Evolutionary conservation across 441 rosid genomes (phyloP).

Genomic region (Metrosideros polymorpha): DNA sequence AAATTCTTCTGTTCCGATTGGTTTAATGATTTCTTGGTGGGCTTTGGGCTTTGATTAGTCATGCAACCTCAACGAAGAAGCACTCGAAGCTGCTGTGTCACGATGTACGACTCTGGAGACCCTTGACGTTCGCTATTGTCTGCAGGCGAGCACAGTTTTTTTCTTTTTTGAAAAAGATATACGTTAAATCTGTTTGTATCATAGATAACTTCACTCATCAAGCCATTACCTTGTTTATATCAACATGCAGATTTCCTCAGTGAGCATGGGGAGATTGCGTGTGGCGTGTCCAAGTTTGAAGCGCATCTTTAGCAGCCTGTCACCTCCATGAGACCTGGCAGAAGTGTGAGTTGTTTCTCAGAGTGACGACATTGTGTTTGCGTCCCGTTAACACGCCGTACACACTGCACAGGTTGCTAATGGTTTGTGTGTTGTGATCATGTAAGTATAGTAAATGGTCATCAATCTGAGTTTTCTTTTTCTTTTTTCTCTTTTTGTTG

Average conservation of each 20-base stretch:
- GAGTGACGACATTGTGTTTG: not conserved
- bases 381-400: not conserved
- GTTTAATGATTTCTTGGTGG: not conserved
- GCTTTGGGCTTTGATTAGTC: constrained; percentile 32
- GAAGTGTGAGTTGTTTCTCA: not conserved
- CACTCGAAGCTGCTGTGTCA: constrained; percentile 67
- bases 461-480: not conserved
- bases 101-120: constrained; percentile 80
- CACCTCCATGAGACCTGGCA: not conserved
- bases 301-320: constrained; percentile 58
- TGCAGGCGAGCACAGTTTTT: constrained; percentile 41
- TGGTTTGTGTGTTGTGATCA: not conserved
- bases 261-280: constrained; percentile 68
- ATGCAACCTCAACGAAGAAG: constrained; percentile 70
- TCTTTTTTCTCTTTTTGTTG: not conserved
- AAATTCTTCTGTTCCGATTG: not conserved
- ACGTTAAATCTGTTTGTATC: not conserved
- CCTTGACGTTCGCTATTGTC: constrained; percentile 89
- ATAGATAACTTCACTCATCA: not conserved
- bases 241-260: constrained; percentile 44
- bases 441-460: not conserved
- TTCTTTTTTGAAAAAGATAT: not conserved
- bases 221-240: not conserved
- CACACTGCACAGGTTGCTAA: not conserved
- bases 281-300: constrained; percentile 74